Conservation (phyloP, 2,329 filamentous ascomycete species). For the Clonostachys solani region DNA sequence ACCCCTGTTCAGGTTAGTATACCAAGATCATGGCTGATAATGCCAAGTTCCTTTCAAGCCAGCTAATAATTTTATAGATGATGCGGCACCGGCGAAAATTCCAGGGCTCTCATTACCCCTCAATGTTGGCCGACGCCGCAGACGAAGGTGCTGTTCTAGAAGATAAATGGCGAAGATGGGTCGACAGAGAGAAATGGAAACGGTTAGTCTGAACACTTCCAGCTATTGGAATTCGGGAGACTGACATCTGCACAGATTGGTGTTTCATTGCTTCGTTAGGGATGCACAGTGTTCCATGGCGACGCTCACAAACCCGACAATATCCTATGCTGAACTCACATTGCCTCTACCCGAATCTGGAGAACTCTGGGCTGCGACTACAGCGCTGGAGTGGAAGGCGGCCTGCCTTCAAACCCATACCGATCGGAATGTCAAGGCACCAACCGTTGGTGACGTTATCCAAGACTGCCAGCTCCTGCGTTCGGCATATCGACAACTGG, state of each 20-base stretch:
- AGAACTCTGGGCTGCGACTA: slow-evolving; percentile 61
- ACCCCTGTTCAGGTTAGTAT: slow-evolving; percentile 38
- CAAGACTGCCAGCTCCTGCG: slow-evolving; percentile 50
- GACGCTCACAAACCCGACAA: slow-evolving; percentile 57
- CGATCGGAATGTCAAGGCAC: slow-evolving; percentile 33
- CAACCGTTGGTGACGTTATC: slow-evolving; percentile 51
- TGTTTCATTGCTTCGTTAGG: slow-evolving; percentile 60
- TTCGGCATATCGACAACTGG: slow-evolving; percentile 43
- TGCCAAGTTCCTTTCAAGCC: slow-evolving; percentile 2
- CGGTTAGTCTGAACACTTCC: slow-evolving; percentile 28
- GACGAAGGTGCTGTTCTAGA: slow-evolving; percentile 55
- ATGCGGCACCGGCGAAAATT: slow-evolving; percentile 55
- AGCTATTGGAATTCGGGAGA: background rate
- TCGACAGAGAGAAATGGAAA: slow-evolving; percentile 62
- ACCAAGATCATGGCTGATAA: slow-evolving; percentile 4
- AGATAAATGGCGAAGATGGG: slow-evolving; percentile 63
- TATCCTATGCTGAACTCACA: slow-evolving; percentile 66
- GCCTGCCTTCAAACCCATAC: slow-evolving; percentile 42
- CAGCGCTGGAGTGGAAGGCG: slow-evolving; percentile 60
- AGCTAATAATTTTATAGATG: slow-evolving; percentile 29
- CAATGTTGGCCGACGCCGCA: slow-evolving; percentile 41
- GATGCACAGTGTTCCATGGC: slow-evolving; percentile 67
- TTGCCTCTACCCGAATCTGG: slow-evolving; percentile 60
- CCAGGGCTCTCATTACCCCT: slow-evolving; percentile 47
- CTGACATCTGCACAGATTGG: slow-evolving; percentile 37